These are phyloP conservation scores for Sclerotinia trifoliorum DNA, from an alignment of 2,329 filamentous ascomycete species.

Conservation along the genomic window DNA sequence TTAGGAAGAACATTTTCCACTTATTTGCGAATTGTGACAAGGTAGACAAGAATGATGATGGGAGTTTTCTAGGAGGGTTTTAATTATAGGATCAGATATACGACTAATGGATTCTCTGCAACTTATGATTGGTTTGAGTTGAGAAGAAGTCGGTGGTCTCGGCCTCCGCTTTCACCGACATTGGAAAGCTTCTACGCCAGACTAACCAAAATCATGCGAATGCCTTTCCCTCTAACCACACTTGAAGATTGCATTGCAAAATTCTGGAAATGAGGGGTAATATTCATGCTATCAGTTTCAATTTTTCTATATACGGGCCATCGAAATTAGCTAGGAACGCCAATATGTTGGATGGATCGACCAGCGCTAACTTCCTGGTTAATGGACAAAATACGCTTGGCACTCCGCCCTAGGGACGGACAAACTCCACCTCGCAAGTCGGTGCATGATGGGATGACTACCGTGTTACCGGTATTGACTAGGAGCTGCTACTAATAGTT, in stretches of 20 bases:
- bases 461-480: neutral
- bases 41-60: neutral
- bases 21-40: neutral
- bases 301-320: neutral
- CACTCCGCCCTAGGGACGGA: neutral
- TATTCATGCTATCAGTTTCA: slow-evolving; percentile 9
- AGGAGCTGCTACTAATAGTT: neutral
- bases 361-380: neutral
- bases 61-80: neutral
- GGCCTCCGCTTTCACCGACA: slow-evolving; percentile 13
- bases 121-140: neutral
- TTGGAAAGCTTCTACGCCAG: neutral
- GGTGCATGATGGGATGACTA: neutral
- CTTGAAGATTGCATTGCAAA: neutral
- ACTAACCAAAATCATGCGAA: neutral
- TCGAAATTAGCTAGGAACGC: neutral
- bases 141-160: slow-evolving; percentile 11
- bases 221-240: neutral
- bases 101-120: neutral
- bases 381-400: neutral
- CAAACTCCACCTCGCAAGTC: slow-evolving; percentile 5
- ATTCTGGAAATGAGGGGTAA: neutral
- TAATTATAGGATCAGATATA: neutral
- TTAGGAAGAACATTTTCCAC: neutral
- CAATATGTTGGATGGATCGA: neutral